These are phyloP conservation scores for Nepenthes mirabilis DNA, from an alignment of 148 eudicot species.

Conservation along the genomic window DNA sequence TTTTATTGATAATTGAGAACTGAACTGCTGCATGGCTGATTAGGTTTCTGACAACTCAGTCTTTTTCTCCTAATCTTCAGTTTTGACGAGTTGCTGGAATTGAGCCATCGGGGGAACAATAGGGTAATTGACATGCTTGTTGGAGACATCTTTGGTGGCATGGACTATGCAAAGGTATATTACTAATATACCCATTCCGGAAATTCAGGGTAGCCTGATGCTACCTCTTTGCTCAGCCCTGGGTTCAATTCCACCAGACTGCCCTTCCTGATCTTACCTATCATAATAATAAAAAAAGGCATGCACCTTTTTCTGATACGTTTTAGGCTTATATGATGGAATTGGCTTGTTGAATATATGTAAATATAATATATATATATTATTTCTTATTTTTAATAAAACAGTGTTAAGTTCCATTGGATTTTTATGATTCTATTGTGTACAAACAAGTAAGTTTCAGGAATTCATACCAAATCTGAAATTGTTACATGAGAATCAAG, in stretches of 20 bases:
- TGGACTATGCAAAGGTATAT: conserved; percentile 71
- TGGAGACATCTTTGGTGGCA: conserved; percentile 87
- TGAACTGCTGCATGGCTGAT: neutral
- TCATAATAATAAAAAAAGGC: no score
- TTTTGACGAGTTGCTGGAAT: conserved; percentile 82
- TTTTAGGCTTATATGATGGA: neutral
- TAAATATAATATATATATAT: no score
- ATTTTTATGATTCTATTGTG: no score
- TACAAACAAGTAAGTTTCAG: no score
- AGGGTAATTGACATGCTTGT: conserved; percentile 94
- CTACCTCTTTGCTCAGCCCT: no score
- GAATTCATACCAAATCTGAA: no score
- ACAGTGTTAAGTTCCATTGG: no score
- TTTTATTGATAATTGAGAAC: neutral
- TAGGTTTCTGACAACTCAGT: neutral
- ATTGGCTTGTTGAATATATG: neutral
- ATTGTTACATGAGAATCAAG: no score
- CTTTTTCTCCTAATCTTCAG: conserved; percentile 19
- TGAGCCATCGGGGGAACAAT: conserved; percentile 79
- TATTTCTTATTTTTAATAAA: neutral
- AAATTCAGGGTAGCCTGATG: neutral
- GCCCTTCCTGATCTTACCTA: no score
- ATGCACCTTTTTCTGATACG: no score
- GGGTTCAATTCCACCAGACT: no score
- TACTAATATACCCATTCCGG: neutral